A percentile compares a stretch with the other conserved stretches of the same genome.
Evolutionary conservation across 2,329 filamentous ascomycete species (phyloP).

Genomic region (Aspergillus pseudotamarii): DNA sequence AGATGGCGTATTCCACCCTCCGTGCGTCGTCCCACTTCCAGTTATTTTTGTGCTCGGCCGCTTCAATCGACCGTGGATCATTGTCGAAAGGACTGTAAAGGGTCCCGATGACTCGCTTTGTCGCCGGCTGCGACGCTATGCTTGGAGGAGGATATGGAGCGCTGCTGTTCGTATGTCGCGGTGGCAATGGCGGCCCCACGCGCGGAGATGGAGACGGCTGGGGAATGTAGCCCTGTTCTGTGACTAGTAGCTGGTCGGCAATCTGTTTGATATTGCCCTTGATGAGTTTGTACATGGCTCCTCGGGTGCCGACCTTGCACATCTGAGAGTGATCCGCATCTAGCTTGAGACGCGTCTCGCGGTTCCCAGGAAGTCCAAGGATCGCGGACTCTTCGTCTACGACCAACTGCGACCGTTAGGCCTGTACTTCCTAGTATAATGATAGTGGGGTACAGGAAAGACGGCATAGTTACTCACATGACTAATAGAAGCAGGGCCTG

Average conservation of each 20-base stretch:
- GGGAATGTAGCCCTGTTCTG: conserved; percentile 34
- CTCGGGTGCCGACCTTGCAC: conserved; percentile 34
- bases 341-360: conserved; percentile 39
- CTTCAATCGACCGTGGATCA: conserved; percentile 30
- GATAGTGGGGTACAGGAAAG: fast-evolving
- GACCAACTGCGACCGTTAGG: conserved; percentile 30
- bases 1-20: conserved; percentile 31
- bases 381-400: conserved; percentile 41
- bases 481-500: conserved; percentile 33
- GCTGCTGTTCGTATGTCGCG: conserved; percentile 33
- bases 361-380: conserved; percentile 35
- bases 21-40: conserved; percentile 34
- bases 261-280: conserved; percentile 38
- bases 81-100: conserved; percentile 27
- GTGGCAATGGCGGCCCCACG: conserved; percentile 29
- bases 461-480: conserved; percentile 27
- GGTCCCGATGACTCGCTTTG: conserved; percentile 21
- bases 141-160: conserved; percentile 24
- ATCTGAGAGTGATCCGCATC: conserved; percentile 41
- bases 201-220: conserved; percentile 21
- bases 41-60: conserved; percentile 31
- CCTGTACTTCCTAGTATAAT: neutral
- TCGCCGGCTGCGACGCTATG: conserved; percentile 12
- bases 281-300: conserved; percentile 35
- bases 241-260: conserved; percentile 32